A percentile compares a stretch with the other conserved stretches of the same genome.
phyloP scores from a whole-genome alignment of 2,329 filamentous ascomycete genomes.

The Neonectria magnoliae region DNA sequence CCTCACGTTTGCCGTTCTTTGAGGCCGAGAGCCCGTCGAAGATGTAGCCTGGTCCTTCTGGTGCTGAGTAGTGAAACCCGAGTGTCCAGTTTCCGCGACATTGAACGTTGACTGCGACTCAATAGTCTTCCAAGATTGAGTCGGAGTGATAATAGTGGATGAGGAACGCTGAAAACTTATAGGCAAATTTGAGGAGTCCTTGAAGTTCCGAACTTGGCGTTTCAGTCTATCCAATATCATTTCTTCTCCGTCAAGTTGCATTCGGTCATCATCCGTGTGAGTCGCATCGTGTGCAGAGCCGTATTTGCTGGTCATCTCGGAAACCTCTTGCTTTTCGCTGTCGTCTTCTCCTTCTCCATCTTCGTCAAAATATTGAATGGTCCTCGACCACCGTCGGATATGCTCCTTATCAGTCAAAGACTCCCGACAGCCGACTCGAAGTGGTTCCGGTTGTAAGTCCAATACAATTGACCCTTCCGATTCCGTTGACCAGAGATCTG shows the following conservation, averaged over 20 bases:
- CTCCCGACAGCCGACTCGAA: conserved; percentile 33
- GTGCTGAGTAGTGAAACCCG: conserved; percentile 37
- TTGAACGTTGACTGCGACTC: conserved; percentile 27
- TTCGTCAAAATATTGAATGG: conserved; percentile 20
- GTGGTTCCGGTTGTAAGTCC: conserved; percentile 39
- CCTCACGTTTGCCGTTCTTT: conserved; percentile 29
- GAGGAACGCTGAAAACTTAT: conserved; percentile 24
- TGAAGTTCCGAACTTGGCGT: conserved; percentile 4
- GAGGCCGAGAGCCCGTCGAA: conserved; percentile 18
- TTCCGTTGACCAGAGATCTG: conserved; percentile 35
- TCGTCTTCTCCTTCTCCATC: conserved; percentile 3
- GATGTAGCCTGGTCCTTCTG: background rate
- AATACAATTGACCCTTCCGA: conserved; percentile 26
- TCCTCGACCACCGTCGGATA: conserved; percentile 27
- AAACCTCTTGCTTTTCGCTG: conserved; percentile 6
- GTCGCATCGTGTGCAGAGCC: background rate
- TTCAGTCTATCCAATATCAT: conserved; percentile 11
- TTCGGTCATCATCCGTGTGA: background rate
- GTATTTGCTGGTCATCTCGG: conserved; percentile 7
- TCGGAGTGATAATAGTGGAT: conserved; percentile 36
- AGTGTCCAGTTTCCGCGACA: conserved; percentile 24
- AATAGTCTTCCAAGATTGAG: conserved; percentile 22
- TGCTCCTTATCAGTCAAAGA: conserved; percentile 13
- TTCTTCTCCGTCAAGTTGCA: conserved; percentile 9
- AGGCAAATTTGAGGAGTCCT: conserved; percentile 5